A percentile compares a stretch with the other conserved stretches of the same genome.
Evolutionary conservation across 495 filamentous ascomycete genomes (phyloP).

Genomic region (Trichoderma reesei): DNA sequence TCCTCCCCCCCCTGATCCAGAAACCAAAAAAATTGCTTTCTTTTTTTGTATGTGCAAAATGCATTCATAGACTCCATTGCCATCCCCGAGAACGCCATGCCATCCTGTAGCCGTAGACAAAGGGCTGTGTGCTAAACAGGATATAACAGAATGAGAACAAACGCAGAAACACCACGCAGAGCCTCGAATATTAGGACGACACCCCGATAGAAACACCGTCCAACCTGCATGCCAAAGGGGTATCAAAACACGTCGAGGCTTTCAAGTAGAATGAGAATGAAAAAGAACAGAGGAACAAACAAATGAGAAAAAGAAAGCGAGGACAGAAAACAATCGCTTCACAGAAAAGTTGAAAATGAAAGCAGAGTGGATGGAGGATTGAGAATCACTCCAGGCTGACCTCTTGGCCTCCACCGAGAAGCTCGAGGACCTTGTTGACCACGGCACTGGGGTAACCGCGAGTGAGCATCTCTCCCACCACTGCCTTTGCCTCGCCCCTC

Average conservation of each 20-base stretch:
- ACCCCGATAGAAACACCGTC: slow-evolving; percentile 4
- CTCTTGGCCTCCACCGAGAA: slow-evolving; percentile 57
- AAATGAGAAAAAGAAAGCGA: slow-evolving; percentile 2
- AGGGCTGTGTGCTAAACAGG: neutral
- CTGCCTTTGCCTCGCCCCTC: slow-evolving; percentile 55
- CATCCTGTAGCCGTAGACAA: neutral
- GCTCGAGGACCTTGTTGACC: slow-evolving; percentile 79
- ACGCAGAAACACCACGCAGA: neutral
- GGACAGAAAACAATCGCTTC: neutral
- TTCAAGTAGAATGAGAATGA: neutral
- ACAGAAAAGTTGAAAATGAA: neutral
- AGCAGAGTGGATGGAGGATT: neutral
- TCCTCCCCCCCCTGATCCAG: neutral
- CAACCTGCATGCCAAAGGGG: slow-evolving; percentile 3
- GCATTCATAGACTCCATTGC: neutral
- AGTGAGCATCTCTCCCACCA: slow-evolving; percentile 84
- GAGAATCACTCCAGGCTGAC: slow-evolving; percentile 10
- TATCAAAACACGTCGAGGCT: slow-evolving; percentile 10
- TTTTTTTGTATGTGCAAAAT: neutral
- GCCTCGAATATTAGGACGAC: slow-evolving; percentile 7
- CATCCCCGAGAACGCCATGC: neutral
- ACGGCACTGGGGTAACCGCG: slow-evolving; percentile 88
- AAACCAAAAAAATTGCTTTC: neutral
- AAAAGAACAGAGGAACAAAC: neutral
- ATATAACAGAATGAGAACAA: neutral